phyloP scores from a whole-genome alignment of 2,329 filamentous ascomycete species.

The Thelonectria discophora region DNA sequence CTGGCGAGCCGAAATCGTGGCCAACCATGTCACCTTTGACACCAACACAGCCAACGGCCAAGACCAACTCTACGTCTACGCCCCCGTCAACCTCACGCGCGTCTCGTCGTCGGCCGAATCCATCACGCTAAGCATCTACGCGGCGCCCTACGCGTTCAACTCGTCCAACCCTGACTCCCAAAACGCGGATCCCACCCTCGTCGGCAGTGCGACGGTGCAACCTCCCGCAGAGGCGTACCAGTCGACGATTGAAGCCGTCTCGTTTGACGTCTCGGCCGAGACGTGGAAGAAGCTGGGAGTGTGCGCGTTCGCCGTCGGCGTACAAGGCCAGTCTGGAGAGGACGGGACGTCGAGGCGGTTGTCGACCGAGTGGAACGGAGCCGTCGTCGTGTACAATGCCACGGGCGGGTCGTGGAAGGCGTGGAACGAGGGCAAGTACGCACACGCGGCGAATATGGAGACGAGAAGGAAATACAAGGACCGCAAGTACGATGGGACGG shows the following conservation, averaged over 20 bases:
- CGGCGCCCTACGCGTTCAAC: not conserved
- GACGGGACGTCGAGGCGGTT: not conserved
- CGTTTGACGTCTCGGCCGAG: not conserved
- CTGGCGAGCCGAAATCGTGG: not conserved
- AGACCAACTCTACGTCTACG: not conserved
- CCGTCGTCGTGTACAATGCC: not conserved
- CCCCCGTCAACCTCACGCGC: not conserved
- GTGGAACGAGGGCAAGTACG: not conserved
- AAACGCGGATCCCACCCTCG: not conserved
- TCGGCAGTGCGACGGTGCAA: not conserved
- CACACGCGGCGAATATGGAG: not conserved
- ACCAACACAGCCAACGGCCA: not conserved
- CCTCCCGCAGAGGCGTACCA: not conserved
- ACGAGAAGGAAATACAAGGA: not conserved
- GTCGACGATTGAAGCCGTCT: not conserved
- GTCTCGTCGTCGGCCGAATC: not conserved
- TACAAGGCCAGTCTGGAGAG: not conserved
- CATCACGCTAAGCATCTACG: not conserved
- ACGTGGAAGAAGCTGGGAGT: not conserved
- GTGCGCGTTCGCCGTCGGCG: not conserved
- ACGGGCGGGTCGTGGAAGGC: not conserved
- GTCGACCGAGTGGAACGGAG: not conserved
- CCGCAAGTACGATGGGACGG: not conserved
- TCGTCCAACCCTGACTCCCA: not conserved
- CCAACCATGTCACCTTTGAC: not conserved